Evolutionary conservation across 2,329 filamentous ascomycete species (phyloP).

Genomic region (Rhexocercosporidium sp.): DNA sequence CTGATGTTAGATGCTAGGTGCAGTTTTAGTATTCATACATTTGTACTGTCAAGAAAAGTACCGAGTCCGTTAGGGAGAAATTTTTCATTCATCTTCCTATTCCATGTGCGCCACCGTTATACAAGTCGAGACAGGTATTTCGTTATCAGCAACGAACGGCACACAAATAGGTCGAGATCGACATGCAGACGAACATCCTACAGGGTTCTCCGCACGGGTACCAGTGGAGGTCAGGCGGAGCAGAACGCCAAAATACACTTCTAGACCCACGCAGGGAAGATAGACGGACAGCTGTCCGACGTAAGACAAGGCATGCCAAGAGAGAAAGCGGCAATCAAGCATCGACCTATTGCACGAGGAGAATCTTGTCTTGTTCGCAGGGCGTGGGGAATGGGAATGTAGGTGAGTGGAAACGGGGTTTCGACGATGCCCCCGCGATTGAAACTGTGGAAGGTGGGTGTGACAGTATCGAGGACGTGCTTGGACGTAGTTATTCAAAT

Average conservation of each 20-base stretch:
- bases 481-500: neutral
- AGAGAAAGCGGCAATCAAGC: neutral
- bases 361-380: neutral
- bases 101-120: neutral
- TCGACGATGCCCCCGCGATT: neutral
- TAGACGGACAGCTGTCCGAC: neutral
- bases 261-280: neutral
- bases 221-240: neutral
- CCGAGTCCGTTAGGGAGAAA: too few relatives aligned
- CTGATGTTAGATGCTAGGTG: neutral
- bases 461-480: neutral
- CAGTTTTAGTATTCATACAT: too few relatives aligned
- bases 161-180: neutral
- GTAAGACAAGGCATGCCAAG: neutral
- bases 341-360: neutral
- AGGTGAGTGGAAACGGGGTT: neutral
- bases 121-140: neutral
- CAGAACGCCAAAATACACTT: neutral
- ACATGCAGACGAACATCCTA: neutral
- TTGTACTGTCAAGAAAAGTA: too few relatives aligned
- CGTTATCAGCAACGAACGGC: neutral
- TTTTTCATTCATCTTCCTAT: neutral
- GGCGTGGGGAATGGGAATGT: neutral
- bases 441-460: neutral
- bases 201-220: conserved; percentile 15